Evolutionary conservation across 305 asterid species (phyloP), one percentile per base, ranked within the genome.

Genomic region (Fraxinus baroniana): DNA sequence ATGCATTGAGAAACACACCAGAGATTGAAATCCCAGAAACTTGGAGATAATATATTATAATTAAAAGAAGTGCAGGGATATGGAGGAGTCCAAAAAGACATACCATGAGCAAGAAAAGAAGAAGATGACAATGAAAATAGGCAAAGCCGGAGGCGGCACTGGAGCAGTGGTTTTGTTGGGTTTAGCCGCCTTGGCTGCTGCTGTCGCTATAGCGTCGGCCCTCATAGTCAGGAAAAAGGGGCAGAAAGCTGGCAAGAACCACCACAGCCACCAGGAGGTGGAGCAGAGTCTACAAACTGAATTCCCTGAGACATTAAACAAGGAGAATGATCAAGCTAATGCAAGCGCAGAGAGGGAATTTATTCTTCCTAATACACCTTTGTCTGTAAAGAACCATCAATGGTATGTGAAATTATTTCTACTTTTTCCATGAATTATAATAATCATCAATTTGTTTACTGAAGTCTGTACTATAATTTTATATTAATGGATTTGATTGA

Each of bases 121-220:
- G 76, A 90, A 78, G 39, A 73, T 85, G 81, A 81, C 73, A 18
- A 12, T 92, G 1, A 92, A 79, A 35, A 5, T 83, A 7, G 88
- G 84, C n/a, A 62, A 22, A 20, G 89, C 81, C 12, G 86, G 85
- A 10, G 85, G 89, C 8, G 90, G 87, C 4, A 52, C 86, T 64
- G 94, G 92, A 78, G 91, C 89, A 66, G 82, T 91, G 39, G 44
- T 91, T 78, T 81, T 92, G 80, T 81, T 92, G 66, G 92, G 94
- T 35, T 12, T 62, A 62, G 97, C 95, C 37, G 93, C 89, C 32
- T 86, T 91, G 87, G 92, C 90, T 32, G 85, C 92, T 71, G 30
- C 92, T 71, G 17, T 32, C 10, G 91, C 94, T 36, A 39, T 91
- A 24, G 84, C 86, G 0, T 89, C 94, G 0, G 89, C 86, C 32